Evolutionary conservation across 345 rosid species (phyloP), one percentile per base, ranked within the genome.

Genomic region (Syzygium oleosum): DNA sequence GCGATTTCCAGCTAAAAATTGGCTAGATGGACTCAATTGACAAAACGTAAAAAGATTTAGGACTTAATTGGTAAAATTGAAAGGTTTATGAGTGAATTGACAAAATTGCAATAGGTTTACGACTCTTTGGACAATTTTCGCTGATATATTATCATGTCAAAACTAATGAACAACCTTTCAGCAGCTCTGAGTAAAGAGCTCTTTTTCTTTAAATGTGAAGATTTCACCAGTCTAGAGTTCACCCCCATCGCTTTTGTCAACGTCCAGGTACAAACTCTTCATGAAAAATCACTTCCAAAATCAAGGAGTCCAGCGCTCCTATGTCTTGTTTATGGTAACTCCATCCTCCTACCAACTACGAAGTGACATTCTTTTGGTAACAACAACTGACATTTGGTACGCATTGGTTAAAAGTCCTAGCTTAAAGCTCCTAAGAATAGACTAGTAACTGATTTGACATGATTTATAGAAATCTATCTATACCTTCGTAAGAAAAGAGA

Each of bases 261-360:
- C 4, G 88, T 78, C 3, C 12, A 51, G 51, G 90, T 58, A 0
- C 84, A 89, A 3, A 12, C 29, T 7, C 78, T 21, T 38, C 85
- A 89, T 88, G 90, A 51, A 61, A 85, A 41, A 84, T 86, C 11
- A 52, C 63, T 52, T 86, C 89, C 13, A 89, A 5, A 23, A 84
- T 31, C 91, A 89, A 91, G 34, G 89, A 84, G 53, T 17, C 91
- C 90, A 9, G 88, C 89, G 13, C 89, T 16, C 51, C 93, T 80
- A 52, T 91, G 87, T 58, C 92, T 68, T 7, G 78, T 85, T 7
- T 86, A 90, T 34, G 91, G 90, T 2, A 91, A 41, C 86, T 59
- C 85, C 14, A 11, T 87, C 88, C 53, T 61, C 87, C 93, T 87
- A 88, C 93, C 93, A 88, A 85, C 91, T 87, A 3, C 6, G 19